Conservation (phyloP, 495 filamentous ascomycete genomes). For the Penicillium odoratum region DNA sequence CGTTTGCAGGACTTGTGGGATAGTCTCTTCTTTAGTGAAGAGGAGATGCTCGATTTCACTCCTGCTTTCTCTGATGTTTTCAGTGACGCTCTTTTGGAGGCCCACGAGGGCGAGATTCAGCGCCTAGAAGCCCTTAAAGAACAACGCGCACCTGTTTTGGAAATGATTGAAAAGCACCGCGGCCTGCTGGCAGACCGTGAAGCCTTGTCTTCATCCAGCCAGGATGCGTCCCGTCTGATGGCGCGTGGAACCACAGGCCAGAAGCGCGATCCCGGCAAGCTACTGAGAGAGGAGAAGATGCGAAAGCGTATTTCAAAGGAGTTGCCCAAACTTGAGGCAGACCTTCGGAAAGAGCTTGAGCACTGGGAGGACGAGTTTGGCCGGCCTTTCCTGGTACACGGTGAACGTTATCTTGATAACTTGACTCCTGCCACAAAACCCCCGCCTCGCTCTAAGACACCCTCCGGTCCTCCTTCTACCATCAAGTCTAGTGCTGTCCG, state of each 20-base stretch:
- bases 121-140: slow-evolving; percentile 81
- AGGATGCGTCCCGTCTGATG: slow-evolving; percentile 93
- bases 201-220: slow-evolving; percentile 80
- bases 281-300: slow-evolving; percentile 98
- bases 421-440: slow-evolving; percentile 64
- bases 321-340: slow-evolving; percentile 82
- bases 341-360: slow-evolving; percentile 78
- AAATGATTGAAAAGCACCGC: slow-evolving; percentile 80
- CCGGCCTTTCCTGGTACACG: slow-evolving; percentile 87
- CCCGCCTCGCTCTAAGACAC: slow-evolving; percentile 77
- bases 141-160: slow-evolving; percentile 80
- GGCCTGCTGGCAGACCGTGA: slow-evolving; percentile 84
- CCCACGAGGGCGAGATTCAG: slow-evolving; percentile 85
- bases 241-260: slow-evolving; percentile 85
- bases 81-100: slow-evolving; percentile 84
- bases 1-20: slow-evolving; percentile 96
- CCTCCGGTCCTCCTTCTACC: slow-evolving; percentile 56
- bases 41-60: slow-evolving; percentile 96
- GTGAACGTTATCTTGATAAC: slow-evolving; percentile 82
- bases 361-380: slow-evolving; percentile 93
- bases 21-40: slow-evolving; percentile 87
- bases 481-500: slow-evolving; percentile 26
- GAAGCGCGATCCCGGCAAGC: slow-evolving; percentile 85
- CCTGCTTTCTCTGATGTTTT: slow-evolving; percentile 81
- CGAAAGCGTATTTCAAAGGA: slow-evolving; percentile 95